A percentile compares a stretch with the other conserved stretches of the same genome.
Conservation (phyloP, 352 stramenopile genomes). For the Globisporangium nodosum region DNA sequence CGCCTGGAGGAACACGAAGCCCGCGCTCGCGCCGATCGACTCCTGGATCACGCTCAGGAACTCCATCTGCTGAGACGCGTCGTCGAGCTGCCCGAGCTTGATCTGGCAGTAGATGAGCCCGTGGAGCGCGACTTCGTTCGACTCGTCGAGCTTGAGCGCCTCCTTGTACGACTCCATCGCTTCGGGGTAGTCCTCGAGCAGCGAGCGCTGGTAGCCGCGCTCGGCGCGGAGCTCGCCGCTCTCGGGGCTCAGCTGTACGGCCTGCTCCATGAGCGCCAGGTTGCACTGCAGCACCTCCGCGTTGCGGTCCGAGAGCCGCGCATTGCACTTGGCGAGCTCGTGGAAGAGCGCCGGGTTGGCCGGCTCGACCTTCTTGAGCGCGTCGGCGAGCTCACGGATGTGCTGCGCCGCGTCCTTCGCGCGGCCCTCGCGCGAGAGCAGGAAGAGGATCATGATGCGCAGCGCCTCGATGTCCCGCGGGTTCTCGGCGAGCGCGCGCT, state of each 20-base stretch:
- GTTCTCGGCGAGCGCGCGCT: constrained; percentile 64
- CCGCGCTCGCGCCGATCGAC: constrained; percentile 69
- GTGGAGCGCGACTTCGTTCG: constrained; percentile 84
- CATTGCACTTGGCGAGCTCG: constrained; percentile 55
- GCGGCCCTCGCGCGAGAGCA: constrained; percentile 61
- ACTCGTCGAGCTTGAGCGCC: constrained; percentile 80
- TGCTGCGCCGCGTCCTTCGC: constrained; percentile 45
- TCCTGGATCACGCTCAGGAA: constrained; percentile 89
- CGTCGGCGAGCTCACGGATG: constrained; percentile 59
- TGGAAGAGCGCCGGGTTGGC: constrained; percentile 64
- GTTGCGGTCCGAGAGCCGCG: constrained; percentile 58
- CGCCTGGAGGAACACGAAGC: constrained; percentile 84
- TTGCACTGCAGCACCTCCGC: constrained; percentile 68
- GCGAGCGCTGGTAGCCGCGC: constrained; percentile 66
- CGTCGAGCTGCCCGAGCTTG: constrained; percentile 80
- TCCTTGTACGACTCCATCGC: constrained; percentile 86
- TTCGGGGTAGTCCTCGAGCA: constrained; percentile 71
- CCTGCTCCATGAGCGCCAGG: constrained; percentile 60
- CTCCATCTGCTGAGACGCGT: constrained; percentile 90
- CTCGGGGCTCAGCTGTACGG: constrained; percentile 53
- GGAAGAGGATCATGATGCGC: constrained; percentile 53
- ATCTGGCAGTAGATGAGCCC: constrained; percentile 92
- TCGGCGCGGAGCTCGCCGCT: constrained; percentile 65
- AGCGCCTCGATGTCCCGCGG: constrained; percentile 65
- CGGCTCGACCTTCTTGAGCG: constrained; percentile 65